Evolutionary conservation across 2,329 filamentous ascomycete species (phyloP), one percentile per base, ranked within the genome.

Genomic region (Calonectria henricotiae): DNA sequence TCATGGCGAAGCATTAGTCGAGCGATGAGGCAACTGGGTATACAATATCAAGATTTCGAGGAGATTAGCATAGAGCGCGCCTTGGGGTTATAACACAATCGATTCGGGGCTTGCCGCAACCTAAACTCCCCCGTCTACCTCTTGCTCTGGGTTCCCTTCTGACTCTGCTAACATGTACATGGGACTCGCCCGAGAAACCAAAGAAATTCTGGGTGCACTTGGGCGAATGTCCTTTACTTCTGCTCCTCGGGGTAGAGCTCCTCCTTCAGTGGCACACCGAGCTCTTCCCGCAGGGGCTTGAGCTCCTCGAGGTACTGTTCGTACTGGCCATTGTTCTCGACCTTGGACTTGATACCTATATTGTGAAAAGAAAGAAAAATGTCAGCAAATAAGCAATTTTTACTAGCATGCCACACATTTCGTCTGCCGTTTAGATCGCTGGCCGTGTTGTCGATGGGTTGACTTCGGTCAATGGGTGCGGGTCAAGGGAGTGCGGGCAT

Each of bases 251-350:
- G 95, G 87, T 95, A 98, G 84, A 98, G 89, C 80, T 94, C 91
- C 89, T 98, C 96, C 89, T 96, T 97, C 79, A 98, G 90, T 76
- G 90, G 87, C 79, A 98, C 91, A 79, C 96, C 96, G 74, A 98
- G 91, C 88, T 98, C 96, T 89, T 97, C 94, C 80, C 95, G 92
- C 80, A 98, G 89, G 75, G 92, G 89, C 89, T 97, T 94, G 78
- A 99, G 94, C 88, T 98, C 94, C 82, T 94, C 89, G 72, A 99
- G 91, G 86, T 97, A 98, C 88, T 98, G 93, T 82, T 98, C 90
- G 88, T 99, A 99, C 88, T 99, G 96, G 81, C 91, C 90, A 86
- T 94, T 93, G 91, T 97, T 99, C 91, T 99, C 96, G 79, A 98
- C 96, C 91, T 99, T 99, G 86, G 95, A 94, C 89, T 98, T 98